phyloP scores from a whole-genome alignment of 306 rosid species.

The Lathyrus aphaca region DNA sequence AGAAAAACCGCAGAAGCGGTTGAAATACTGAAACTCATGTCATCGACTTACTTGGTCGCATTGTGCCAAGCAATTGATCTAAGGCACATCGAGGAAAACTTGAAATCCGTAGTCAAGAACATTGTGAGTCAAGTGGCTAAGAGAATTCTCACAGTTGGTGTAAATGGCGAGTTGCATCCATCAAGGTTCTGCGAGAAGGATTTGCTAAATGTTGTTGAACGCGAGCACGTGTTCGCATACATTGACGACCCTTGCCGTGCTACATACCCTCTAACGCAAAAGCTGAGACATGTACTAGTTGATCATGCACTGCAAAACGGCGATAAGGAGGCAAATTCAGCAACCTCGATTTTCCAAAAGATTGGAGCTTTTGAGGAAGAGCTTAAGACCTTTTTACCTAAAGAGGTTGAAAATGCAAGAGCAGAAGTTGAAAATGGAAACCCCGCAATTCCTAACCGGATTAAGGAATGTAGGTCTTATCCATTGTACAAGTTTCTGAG shows the following conservation, averaged over 20 bases:
- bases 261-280: slow-evolving; percentile 79
- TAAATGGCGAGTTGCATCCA: slow-evolving; percentile 81
- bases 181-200: slow-evolving; percentile 81
- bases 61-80: slow-evolving; percentile 88
- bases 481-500: slow-evolving; percentile 82
- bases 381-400: slow-evolving; percentile 63
- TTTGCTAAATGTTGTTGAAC: slow-evolving; percentile 72
- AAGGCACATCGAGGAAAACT: slow-evolving; percentile 80
- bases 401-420: slow-evolving; percentile 70
- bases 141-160: slow-evolving; percentile 58
- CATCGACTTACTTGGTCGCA: slow-evolving; percentile 80
- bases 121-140: slow-evolving; percentile 71
- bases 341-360: slow-evolving; percentile 77
- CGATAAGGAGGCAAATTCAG: slow-evolving; percentile 53
- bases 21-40: slow-evolving; percentile 80
- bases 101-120: slow-evolving; percentile 64
- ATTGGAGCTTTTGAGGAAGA: slow-evolving; percentile 79
- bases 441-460: slow-evolving; percentile 54
- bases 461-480: slow-evolving; percentile 80
- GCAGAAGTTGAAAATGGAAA: slow-evolving; percentile 66
- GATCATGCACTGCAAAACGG: slow-evolving; percentile 81
- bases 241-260: slow-evolving; percentile 79
- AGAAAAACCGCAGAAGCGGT: slow-evolving; percentile 83
- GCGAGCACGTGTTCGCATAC: slow-evolving; percentile 68
- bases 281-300: slow-evolving; percentile 73